A percentile compares a stretch with the other conserved stretches of the same genome.
These are phyloP conservation scores for Globisporangium mamillatum DNA, from an alignment of 352 stramenopile genomes.

Conservation along the genomic window DNA sequence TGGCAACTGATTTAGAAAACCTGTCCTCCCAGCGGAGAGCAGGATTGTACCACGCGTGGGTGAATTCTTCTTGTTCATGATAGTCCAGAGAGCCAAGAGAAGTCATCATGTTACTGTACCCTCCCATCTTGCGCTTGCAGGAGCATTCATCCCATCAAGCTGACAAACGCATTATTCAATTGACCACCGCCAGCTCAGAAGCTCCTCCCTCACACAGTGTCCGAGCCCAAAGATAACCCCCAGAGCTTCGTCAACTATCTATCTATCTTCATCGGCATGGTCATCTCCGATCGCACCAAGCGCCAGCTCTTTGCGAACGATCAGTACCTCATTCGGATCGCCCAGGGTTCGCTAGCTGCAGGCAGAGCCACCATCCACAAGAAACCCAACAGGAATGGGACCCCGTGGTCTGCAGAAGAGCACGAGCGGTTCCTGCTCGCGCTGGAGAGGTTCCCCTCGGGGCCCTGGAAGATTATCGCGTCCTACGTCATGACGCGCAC, in stretches of 20 bases:
- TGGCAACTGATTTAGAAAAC: neutral
- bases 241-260: neutral
- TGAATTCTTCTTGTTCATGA: neutral
- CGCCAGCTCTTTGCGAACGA: neutral
- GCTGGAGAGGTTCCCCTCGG: neutral
- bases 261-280: neutral
- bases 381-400: neutral
- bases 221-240: neutral
- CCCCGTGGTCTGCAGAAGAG: no score
- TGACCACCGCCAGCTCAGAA: neutral
- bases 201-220: neutral
- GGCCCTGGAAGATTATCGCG: neutral
- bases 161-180: neutral
- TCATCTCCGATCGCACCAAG: neutral
- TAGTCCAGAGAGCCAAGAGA: neutral
- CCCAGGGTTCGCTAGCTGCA: neutral
- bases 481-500: slow-evolving; percentile 20
- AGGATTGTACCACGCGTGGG: neutral
- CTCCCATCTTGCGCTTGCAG: neutral
- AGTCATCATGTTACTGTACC: neutral
- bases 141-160: neutral
- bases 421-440: no score
- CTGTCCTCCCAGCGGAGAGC: no score
- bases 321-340: neutral
- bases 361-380: neutral